These are phyloP conservation scores for Ceraceosorus guamensis DNA, from an alignment of 1,284 basidiomycete species.

Conservation along the genomic window DNA sequence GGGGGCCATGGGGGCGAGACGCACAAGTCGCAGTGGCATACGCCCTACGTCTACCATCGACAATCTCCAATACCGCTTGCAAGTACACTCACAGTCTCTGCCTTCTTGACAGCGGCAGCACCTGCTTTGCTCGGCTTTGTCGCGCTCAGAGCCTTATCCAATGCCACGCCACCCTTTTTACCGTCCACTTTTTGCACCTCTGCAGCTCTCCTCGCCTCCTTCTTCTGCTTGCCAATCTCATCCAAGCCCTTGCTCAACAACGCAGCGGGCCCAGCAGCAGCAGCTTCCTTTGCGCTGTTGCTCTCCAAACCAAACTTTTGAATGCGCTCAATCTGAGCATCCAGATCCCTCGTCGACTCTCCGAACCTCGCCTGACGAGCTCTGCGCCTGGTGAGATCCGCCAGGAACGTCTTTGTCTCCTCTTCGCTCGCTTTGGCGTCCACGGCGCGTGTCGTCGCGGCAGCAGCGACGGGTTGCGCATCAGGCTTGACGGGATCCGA, in stretches of 20 bases:
- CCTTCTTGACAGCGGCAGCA: constrained; percentile 16
- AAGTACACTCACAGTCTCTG: constrained; percentile 9
- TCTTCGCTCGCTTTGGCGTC: too few relatives aligned
- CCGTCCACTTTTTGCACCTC: constrained; percentile 1
- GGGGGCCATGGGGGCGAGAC: too few relatives aligned
- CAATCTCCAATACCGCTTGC: too few relatives aligned
- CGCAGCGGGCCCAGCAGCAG: constrained; percentile 1
- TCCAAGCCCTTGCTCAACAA: constrained; percentile 6
- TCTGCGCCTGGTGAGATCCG: constrained; percentile 41
- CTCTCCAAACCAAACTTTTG: constrained; percentile 41
- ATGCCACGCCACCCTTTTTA: constrained; percentile 16
- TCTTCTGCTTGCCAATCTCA: constrained; percentile 3
- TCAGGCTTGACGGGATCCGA: too few relatives aligned
- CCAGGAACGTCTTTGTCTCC: constrained; percentile 22
- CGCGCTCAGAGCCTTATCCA: constrained; percentile 11
- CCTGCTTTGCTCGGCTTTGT: not conserved
- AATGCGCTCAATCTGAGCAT: constrained; percentile 33
- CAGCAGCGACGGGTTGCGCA: too few relatives aligned
- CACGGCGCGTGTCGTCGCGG: too few relatives aligned
- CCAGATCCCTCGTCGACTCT: constrained; percentile 28
- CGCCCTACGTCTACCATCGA: too few relatives aligned
- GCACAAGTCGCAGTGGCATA: too few relatives aligned
- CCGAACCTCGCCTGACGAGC: constrained; percentile 40
- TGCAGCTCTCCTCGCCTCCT: constrained; percentile 4
- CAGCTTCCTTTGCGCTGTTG: too few relatives aligned